Percentiles rank a stretch among this genome's conserved stretches.
phyloP scores from a whole-genome alignment of 2,329 filamentous ascomycete genomes.

The Dissoconium aciculare region DNA sequence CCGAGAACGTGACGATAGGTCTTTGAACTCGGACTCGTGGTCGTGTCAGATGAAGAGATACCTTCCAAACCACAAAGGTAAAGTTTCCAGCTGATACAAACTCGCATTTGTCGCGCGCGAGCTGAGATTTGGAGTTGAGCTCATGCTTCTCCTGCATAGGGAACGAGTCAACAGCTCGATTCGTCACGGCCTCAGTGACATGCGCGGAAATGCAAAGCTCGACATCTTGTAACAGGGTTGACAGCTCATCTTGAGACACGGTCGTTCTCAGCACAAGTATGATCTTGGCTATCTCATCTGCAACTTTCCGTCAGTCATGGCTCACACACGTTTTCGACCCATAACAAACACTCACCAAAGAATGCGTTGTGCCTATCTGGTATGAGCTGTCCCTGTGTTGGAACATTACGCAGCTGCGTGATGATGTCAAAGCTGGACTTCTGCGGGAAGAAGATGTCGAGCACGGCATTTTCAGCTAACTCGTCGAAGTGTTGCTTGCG shows the following conservation, averaged over 20 bases:
- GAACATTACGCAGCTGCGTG: conserved; percentile 10
- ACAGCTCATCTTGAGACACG: conserved; percentile 9
- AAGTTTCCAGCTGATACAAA: not conserved
- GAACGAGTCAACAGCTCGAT: conserved; percentile 16
- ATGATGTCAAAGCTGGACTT: conserved; percentile 11
- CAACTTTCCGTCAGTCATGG: conserved; percentile 4
- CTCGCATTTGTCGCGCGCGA: conserved; percentile 8
- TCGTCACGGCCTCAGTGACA: conserved; percentile 21
- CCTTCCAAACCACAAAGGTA: conserved; percentile 19
- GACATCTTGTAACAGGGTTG: conserved; percentile 13
- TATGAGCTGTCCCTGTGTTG: conserved; percentile 12
- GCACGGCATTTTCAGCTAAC: conserved; percentile 1
- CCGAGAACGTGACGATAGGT: conserved; percentile 49
- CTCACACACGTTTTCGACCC: not conserved
- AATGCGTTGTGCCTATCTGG: conserved; percentile 18
- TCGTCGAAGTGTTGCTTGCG: not conserved
- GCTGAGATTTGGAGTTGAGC: conserved; percentile 10
- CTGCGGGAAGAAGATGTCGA: conserved; percentile 18
- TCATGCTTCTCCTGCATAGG: conserved; percentile 21
- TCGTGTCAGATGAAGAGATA: conserved; percentile 15
- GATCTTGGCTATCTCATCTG: conserved; percentile 18
- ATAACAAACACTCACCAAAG: conserved; percentile 15
- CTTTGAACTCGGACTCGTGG: conserved; percentile 48
- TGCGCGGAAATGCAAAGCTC: conserved; percentile 19
- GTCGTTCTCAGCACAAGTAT: conserved; percentile 16